Evolutionary conservation across 169 alveolate species (phyloP), one percentile per base, ranked within the genome.

Genomic region (Cryptosporidium ryanae): DNA sequence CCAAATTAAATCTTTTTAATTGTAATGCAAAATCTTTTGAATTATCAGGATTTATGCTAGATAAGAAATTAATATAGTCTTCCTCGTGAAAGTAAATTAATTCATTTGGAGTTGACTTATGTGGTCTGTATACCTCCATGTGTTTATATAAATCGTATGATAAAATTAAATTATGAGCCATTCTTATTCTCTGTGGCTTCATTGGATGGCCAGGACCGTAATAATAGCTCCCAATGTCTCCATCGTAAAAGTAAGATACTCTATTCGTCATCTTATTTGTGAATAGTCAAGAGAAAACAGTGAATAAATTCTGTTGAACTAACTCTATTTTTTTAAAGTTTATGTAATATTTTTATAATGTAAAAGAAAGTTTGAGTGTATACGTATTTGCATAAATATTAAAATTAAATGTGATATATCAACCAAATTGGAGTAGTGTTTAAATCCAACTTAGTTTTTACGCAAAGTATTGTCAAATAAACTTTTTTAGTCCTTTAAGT

Each of bases 191-290:
- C 90, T 97, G 99, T 6, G 99, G 99, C 89, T 98, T 98, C 99
- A 98, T 98, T n/a, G 99, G 99, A 89, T 98, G 99, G 4, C 99
- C 99, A 13, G 98, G 97, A 8, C 99, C 99, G 91, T 98, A 98
- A 92, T 98, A 97, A 90, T 94, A 98, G 57, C 98, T 94, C 8
- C 99, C 99, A 38, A 96, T 96, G 68, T 97, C 98, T 31, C 98
- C 98, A 93, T 94, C 98, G 66, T 96, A 95, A 67, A 95, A 95
- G 90, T 96, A 96, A 1, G 97, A 93, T 49, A 95, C 97, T 59
- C 97, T 91, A 66, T 92, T 92, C 57, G 90, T 91, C 92, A 91
- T 93, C 49, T 32, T 54, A 61, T 21, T 61, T 1, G 31, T 21
- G 0, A 21, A 21, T 25, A 6, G 5, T 3, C 3, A 34, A 7